Evolutionary conservation across 1,284 basidiomycete genomes (phyloP), one percentile per base, ranked within the genome.

Genomic region (Ganoderma multipileum): DNA sequence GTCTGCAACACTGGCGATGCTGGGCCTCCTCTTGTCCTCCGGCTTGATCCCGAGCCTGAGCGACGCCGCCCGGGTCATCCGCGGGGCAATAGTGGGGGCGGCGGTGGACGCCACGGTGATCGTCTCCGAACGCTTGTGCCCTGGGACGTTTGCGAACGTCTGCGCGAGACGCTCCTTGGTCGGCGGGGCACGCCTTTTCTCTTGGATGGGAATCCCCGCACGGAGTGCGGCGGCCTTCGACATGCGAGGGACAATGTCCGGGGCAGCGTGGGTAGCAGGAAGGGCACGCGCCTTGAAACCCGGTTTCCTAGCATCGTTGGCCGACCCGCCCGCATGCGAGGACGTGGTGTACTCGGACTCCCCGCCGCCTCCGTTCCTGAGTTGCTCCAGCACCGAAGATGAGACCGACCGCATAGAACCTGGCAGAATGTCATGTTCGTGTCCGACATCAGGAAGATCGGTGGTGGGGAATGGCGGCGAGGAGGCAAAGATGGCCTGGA

Each of bases 211-310:
- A 41, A 85, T 71, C 8, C 91, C 91, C 1, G 87, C 87, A 47
- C 95, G 88, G 5, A 96, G 85, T 4, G 91, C 89, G 0, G 95
- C 93, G 0, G 93, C 89, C 65, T 89, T 89, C 9, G 92, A 91
- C 68, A 89, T 90, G 47, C 95, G 90, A 0, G 95, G 95, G 30
- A 89, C 84, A 69, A 94, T 94, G 71, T 89, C 86, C 0, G 95
- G 93, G 20, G 82, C 78, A 3, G 77, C 78, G 72, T 85, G 85
- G 0, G 91, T 89, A 8, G 85, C 73, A 0, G 94, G 95, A 0
- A 94, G 75, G 0, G 86, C 79, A n/a, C 94, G 89, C 6, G 94
- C 95, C 63, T 84, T 87, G 83, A 95, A 95, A 1, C 79, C 71
- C 0, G 81, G 73, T 68, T 87, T 90, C 0, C 83, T 85, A 67